phyloP scores from a whole-genome alignment of 2,329 filamentous ascomycete species.

The Hymenoscyphus albidus region DNA sequence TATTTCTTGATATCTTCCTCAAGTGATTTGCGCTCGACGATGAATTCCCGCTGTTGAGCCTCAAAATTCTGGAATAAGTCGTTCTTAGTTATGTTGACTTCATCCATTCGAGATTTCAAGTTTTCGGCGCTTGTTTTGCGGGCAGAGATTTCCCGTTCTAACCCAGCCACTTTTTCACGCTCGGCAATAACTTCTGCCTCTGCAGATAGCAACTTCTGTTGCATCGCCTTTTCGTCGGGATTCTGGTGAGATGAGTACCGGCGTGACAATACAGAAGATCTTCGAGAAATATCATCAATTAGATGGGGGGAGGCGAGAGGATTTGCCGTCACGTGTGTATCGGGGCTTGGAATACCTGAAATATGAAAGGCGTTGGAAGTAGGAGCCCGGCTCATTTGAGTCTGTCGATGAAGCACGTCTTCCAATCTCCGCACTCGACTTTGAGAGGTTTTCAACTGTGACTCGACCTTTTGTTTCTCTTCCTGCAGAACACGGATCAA shows the following conservation, averaged over 20 bases:
- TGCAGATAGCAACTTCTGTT: conserved; percentile 60
- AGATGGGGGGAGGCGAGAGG: conserved; percentile 29
- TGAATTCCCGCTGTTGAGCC: conserved; percentile 82
- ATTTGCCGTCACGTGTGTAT: conserved; percentile 46
- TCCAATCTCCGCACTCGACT: conserved; percentile 89
- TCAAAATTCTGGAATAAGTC: conserved; percentile 95
- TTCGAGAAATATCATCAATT: conserved; percentile 47
- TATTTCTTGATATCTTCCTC: conserved; percentile 75
- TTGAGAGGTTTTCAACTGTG: conserved; percentile 74
- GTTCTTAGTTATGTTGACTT: conserved; percentile 86
- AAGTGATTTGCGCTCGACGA: conserved; percentile 76
- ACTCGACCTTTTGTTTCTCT: conserved; percentile 73
- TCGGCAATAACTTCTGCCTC: conserved; percentile 76
- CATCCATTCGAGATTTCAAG: conserved; percentile 68
- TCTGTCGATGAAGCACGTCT: conserved; percentile 84
- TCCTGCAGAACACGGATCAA: conserved; percentile 72
- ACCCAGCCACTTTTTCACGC: conserved; percentile 59
- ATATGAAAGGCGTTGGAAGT: conserved; percentile 53
- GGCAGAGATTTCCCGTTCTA: conserved; percentile 67
- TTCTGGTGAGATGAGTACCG: conserved; percentile 58
- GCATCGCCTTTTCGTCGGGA: conserved; percentile 56
- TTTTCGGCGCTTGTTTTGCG: conserved; percentile 55
- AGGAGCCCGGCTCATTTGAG: conserved; percentile 52
- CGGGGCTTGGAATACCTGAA: conserved; percentile 41
- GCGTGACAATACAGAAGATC: conserved; percentile 58